Evolutionary conservation across 2,329 filamentous ascomycete species (phyloP), one percentile per base, ranked within the genome.

Genomic region (Elsinoe perseae): DNA sequence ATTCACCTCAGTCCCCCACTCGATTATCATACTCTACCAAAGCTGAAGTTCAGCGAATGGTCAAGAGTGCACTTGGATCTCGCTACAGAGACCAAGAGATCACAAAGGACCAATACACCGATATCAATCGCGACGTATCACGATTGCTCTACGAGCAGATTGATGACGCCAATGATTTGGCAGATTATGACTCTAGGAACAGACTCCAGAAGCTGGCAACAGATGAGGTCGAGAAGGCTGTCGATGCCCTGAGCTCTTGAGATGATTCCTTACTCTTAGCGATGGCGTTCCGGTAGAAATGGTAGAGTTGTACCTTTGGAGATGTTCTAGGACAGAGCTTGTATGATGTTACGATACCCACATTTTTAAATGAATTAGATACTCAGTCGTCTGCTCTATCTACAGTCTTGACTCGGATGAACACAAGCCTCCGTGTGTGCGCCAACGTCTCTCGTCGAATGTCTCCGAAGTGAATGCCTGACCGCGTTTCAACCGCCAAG

Each of bases 91-190:
- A 85, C 40, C 85, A 86, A 63, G 81, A 85, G 60, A 80, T 97
- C 60, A 89, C 85, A 16, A 88, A 90, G 63, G 88, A 95, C 58
- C 86, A 96, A 70, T 98, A 95, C 69, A 92, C 89, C 2, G 83
- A 83, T 57, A 95, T 97, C 72, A 97, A 97, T 68, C 85, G 90
- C 60, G 85, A 87, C 59, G 84, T 97, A 30, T 96, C 89, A 40
- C 85, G 89, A 57, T 87, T 86, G 73, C 76, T 98, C 58, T 98
- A 98, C 71, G 89, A 84, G 28, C 74, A 75, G 46, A 78, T 82
- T 23, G 77, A 77, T 4, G 76, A 76, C 58, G 71, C 77, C 34
- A 69, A 71, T 53, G 72, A 71, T 20, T 77, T 93, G 27, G 67
- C 72, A 3, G 81, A 87, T 64, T 79, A 85, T 20, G 80, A 82